These are phyloP conservation scores for Arbutus unedo DNA, from an alignment of 148 eudicot species.

Conservation along the genomic window DNA sequence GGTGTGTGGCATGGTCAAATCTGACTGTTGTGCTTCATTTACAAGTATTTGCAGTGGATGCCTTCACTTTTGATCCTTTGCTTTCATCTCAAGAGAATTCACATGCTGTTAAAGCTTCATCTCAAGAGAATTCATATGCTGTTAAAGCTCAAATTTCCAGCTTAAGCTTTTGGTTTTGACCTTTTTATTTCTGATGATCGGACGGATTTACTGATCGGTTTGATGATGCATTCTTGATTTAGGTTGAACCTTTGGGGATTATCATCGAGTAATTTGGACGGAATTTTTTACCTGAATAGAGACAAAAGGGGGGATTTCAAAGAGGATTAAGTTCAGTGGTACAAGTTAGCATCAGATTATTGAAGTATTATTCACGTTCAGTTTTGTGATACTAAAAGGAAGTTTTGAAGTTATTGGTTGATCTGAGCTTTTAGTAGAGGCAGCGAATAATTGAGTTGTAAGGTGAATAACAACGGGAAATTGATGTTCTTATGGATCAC, in stretches of 20 bases:
- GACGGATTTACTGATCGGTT: background rate
- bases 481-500: slow-evolving; percentile 33
- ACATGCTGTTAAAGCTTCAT: too few relatives aligned
- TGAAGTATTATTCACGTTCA: background rate
- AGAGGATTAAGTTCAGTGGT: background rate
- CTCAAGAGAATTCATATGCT: background rate
- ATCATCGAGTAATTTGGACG: background rate
- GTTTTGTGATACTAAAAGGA: too few relatives aligned
- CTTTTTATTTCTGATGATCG: background rate
- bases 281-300: background rate
- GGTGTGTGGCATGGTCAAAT: background rate
- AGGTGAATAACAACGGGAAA: background rate
- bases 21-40: background rate
- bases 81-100: slow-evolving; percentile 3
- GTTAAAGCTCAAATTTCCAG: background rate
- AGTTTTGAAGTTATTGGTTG: background rate
- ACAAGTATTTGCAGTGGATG: background rate
- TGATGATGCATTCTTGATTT: background rate
- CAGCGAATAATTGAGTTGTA: slow-evolving; percentile 14
- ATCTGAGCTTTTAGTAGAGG: background rate
- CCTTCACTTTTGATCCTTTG: background rate
- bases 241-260: background rate
- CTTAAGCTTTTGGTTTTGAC: background rate
- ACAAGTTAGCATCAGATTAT: background rate
- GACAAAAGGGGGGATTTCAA: background rate